phyloP scores from a whole-genome alignment of 805 yeast species.

The Kodamaea kaohsiungensis region DNA sequence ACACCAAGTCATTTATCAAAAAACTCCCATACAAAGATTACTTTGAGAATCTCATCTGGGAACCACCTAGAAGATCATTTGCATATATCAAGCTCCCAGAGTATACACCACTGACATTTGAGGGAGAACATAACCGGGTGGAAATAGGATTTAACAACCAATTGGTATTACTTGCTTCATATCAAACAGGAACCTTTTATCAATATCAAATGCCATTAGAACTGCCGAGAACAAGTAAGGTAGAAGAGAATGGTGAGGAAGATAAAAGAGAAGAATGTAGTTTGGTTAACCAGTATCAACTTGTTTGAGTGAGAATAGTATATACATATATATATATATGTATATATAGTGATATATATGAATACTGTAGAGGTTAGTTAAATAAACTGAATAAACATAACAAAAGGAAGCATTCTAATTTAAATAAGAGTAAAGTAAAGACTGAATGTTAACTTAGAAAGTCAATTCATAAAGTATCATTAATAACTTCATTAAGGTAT shows the following conservation, averaged over 20 bases:
- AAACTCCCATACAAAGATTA: conserved; percentile 43
- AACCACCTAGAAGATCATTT: conserved; percentile 44
- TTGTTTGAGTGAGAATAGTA: conserved; percentile 12
- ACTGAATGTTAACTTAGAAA: no score
- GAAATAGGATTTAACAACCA: conserved; percentile 41
- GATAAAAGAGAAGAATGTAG: conserved; percentile 33
- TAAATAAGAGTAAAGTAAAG: no score
- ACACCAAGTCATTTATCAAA: conserved; percentile 39
- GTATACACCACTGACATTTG: conserved; percentile 17
- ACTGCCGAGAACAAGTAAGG: not conserved
- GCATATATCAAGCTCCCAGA: conserved; percentile 42
- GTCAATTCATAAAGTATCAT: no score
- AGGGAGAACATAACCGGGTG: conserved; percentile 19
- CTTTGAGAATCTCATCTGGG: conserved; percentile 42
- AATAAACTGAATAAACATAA: no score
- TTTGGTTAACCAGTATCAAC: conserved; percentile 27
- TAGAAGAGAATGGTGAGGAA: conserved; percentile 14
- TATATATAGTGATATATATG: not conserved
- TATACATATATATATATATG: no score
- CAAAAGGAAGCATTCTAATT: no score
- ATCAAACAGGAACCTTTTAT: conserved; percentile 38
- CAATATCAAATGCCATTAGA: conserved; percentile 36
- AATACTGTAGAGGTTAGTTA: no score
- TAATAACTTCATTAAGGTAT: no score
- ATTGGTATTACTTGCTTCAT: conserved; percentile 37